These are phyloP conservation scores for Aspergillus baeticus DNA, from an alignment of 495 filamentous ascomycete genomes.

Conservation along the genomic window DNA sequence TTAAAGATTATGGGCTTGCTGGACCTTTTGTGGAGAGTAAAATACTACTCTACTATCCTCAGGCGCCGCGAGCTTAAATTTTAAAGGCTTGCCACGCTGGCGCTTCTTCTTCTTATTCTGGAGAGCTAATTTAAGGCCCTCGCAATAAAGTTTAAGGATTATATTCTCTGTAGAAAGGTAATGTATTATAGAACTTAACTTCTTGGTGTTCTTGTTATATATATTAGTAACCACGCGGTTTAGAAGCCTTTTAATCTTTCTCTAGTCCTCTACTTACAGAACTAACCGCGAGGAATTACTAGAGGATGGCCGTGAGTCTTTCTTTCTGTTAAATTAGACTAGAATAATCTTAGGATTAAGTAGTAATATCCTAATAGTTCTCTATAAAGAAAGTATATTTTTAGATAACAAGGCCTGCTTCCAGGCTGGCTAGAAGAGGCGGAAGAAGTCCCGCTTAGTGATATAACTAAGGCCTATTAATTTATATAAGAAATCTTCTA, in stretches of 20 bases:
- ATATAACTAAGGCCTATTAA: too few relatives aligned
- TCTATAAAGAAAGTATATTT: too few relatives aligned
- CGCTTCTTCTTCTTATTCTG: constrained; percentile 1
- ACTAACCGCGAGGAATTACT: background rate
- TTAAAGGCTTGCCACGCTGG: background rate
- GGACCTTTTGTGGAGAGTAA: constrained; percentile 1
- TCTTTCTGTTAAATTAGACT: too few relatives aligned
- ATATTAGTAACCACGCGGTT: background rate
- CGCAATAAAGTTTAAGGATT: background rate
- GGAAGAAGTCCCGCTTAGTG: too few relatives aligned
- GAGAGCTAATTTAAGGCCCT: constrained; percentile 1
- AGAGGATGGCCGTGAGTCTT: background rate
- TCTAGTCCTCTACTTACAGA: constrained; percentile 3
- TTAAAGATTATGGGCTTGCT: constrained; percentile 4
- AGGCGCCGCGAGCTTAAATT: background rate
- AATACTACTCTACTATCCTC: background rate
- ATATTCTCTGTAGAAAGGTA: background rate
- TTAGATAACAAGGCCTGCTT: too few relatives aligned
- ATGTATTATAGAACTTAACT: background rate
- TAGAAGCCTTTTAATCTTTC: constrained; percentile 4
- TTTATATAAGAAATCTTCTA: too few relatives aligned
- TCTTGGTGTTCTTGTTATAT: background rate
- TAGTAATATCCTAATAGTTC: constrained; percentile 3
- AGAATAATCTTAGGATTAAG: too few relatives aligned
- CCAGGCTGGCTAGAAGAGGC: too few relatives aligned